Percentiles rank a stretch among this genome's conserved stretches.
These are phyloP conservation scores for Picocystis salinarum DNA, from an alignment of 139 green algal species.

Conservation along the genomic window DNA sequence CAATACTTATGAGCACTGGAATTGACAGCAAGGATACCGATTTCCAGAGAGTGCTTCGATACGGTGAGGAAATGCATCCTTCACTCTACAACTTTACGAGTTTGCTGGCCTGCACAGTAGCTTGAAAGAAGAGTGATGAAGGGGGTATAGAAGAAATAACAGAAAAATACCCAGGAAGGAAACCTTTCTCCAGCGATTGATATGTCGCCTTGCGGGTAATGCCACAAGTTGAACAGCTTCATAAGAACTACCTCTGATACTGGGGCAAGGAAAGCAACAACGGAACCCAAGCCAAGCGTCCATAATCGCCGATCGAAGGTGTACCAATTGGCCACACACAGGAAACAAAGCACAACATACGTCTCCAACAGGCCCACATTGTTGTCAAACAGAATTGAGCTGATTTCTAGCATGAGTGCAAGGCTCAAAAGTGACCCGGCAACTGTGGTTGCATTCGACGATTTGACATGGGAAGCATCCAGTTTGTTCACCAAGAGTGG, in stretches of 20 bases:
- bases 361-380: background rate
- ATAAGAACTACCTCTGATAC: background rate
- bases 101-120: too few species aligned
- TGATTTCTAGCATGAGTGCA: background rate
- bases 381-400: background rate
- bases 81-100: too few species aligned
- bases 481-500: too few species aligned
- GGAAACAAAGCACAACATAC: background rate
- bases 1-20: too few species aligned
- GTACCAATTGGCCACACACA: background rate
- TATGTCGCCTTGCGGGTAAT: background rate
- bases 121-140: background rate
- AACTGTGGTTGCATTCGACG: too few species aligned
- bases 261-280: background rate
- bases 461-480: too few species aligned
- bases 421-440: background rate
- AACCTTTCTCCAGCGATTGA: background rate
- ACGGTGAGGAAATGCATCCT: too few species aligned
- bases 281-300: background rate
- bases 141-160: constrained; percentile 1
- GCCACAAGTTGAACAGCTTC: background rate
- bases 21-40: too few species aligned
- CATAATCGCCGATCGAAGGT: background rate
- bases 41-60: too few species aligned
- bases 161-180: background rate